A percentile compares a stretch with the other conserved stretches of the same genome.
These are phyloP conservation scores for Nakazawaea laoshanensis DNA, from an alignment of 805 yeast species.

Conservation along the genomic window DNA sequence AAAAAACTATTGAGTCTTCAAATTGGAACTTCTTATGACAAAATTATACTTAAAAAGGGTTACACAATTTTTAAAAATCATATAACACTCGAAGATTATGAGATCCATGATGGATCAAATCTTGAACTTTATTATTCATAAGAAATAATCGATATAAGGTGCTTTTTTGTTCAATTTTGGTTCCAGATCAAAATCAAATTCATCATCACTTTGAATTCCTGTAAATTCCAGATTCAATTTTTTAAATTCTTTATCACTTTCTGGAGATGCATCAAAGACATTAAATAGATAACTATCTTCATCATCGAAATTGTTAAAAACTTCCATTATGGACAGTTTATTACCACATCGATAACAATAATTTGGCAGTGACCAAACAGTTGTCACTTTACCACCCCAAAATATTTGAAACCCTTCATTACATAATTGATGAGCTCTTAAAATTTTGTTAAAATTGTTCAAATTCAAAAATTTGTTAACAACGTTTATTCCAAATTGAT, in stretches of 20 bases:
- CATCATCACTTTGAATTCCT: slow-evolving; percentile 8
- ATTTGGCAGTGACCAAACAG: slow-evolving; percentile 99
- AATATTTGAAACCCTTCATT: slow-evolving; percentile 92
- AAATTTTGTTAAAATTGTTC: slow-evolving; percentile 71
- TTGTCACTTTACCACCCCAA: slow-evolving; percentile 84
- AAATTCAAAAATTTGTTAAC: slow-evolving; percentile 77
- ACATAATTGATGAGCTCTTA: slow-evolving; percentile 94
- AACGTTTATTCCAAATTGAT: slow-evolving; percentile 87
- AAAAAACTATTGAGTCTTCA: slow-evolving; percentile 78
- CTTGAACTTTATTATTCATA: slow-evolving; percentile 69
- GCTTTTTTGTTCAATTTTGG: slow-evolving; percentile 18
- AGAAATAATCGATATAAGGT: slow-evolving; percentile 31
- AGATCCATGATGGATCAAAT: slow-evolving; percentile 82
- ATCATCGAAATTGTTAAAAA: slow-evolving; percentile 46
- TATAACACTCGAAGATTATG: slow-evolving; percentile 89
- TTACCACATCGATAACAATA: slow-evolving; percentile 97
- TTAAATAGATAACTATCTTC: slow-evolving; percentile 65
- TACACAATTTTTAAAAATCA: slow-evolving; percentile 81
- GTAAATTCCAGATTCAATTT: slow-evolving; percentile 12
- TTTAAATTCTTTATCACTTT: slow-evolving; percentile 56
- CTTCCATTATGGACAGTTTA: slow-evolving; percentile 93
- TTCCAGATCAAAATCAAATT: slow-evolving; percentile 13
- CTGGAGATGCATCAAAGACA: slow-evolving; percentile 96
- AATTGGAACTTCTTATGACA: slow-evolving; percentile 64
- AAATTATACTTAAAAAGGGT: slow-evolving; percentile 74